Evolutionary conservation across 768 basidiomycete species (phyloP).

Genomic region (Lactarius pseudohatsudake): DNA sequence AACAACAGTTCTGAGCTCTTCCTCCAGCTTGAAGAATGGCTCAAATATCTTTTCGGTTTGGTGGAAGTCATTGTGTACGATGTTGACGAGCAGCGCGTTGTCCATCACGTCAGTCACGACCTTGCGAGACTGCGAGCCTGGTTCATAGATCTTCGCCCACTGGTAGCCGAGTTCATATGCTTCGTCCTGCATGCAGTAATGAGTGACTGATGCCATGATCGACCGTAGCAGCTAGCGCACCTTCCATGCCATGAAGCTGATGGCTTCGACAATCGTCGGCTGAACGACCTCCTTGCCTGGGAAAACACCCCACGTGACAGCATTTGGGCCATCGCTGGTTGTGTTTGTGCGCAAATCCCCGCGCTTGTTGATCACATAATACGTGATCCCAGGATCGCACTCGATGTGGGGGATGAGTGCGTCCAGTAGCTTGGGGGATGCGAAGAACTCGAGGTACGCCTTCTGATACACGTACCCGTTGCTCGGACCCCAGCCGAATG

Average conservation of each 20-base stretch:
- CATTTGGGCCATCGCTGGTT: conserved; percentile 92
- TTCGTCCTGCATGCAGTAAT: conserved; percentile 64
- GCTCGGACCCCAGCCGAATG: conserved; percentile 90
- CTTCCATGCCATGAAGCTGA: conserved; percentile 99
- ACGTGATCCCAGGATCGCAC: conserved; percentile 84
- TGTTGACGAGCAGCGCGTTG: conserved; percentile 82
- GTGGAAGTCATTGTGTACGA: conserved; percentile 96
- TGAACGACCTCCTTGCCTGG: conserved; percentile 95
- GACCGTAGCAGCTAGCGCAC: conserved; percentile 39
- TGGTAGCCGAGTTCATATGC: conserved; percentile 89
- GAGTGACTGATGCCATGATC: not conserved
- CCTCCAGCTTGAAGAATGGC: conserved; percentile 79
- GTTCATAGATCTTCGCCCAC: conserved; percentile 87
- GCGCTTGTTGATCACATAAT: conserved; percentile 95
- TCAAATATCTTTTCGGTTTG: conserved; percentile 79
- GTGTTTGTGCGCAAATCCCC: conserved; percentile 95
- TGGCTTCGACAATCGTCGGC: conserved; percentile 94
- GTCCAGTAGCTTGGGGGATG: conserved; percentile 68
- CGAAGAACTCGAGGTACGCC: conserved; percentile 97
- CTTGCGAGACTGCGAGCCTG: conserved; percentile 69
- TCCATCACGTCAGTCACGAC: conserved; percentile 81
- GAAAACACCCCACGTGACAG: conserved; percentile 99
- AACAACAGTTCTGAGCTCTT: conserved; percentile 45
- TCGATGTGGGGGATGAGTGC: conserved; percentile 80
- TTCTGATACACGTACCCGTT: conserved; percentile 97